Evolutionary conservation across 2,329 filamentous ascomycete genomes (phyloP), one percentile per base, ranked within the genome.

Genomic region (Botrytis sinoallii): DNA sequence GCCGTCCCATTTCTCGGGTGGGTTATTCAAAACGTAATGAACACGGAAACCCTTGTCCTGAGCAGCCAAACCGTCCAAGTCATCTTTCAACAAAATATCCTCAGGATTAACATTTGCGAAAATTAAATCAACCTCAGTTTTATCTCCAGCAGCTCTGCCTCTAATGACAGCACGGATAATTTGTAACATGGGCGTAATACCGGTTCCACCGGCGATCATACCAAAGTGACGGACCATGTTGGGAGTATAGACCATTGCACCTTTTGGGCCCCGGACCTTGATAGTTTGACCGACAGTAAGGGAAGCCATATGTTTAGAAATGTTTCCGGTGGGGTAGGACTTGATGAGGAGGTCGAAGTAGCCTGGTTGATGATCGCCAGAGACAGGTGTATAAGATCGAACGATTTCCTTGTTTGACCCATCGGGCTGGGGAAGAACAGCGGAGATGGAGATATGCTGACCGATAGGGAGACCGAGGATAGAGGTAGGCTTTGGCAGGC

Each of bases 121-220:
- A 83, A 99, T 94, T 76, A 99, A 86, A 82, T 98, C 94, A 71
- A 98, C 90, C 86, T 97, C 87, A 75, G 96, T 99, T 82, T 86
- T 91, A 85, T 97, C 94, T 75, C 92, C 95, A 69, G 90, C 86
- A 72, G 90, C 87, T 78, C 94, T 90, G 80, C 93, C 93, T 78
- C 93, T 90, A 80, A 95, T 89, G 79, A 98, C 94, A 74, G 95
- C 96, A 80, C 94, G 92, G 82, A 97, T 91, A 79, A 99, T 90
- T 86, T 99, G 96, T 76, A 98, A 89, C 96, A 99, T 99, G 75
- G 96, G 96, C 16, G 96, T 98, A 83, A 99, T 98, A 79, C 96
- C 96, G 48, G 96, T 98, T 77, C 96, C 96, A 78, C 96, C 96
- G 77, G 96, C 94, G 82, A 99, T 93, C 96, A 99, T 99, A 82